Conservation (phyloP, 2,329 filamentous ascomycete genomes). For the Fusarium citri region DNA sequence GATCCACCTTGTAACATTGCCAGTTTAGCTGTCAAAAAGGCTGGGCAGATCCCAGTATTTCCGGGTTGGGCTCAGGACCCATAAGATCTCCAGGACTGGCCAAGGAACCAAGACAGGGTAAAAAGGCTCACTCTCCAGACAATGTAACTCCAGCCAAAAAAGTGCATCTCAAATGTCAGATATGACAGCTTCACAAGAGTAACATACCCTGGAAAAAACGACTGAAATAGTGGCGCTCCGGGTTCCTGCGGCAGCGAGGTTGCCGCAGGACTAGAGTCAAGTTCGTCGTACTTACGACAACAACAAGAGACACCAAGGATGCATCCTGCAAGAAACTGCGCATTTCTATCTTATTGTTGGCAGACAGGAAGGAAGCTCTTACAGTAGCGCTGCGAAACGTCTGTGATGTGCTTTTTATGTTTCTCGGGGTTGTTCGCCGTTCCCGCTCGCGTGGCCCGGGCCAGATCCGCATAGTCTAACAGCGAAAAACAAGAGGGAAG, state of each 20-base stretch:
- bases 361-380: constrained; percentile 13
- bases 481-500: background rate
- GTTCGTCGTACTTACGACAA: constrained; percentile 17
- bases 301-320: constrained; percentile 31
- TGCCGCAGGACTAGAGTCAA: constrained; percentile 13
- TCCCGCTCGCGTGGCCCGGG: constrained; percentile 32
- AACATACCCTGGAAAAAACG: background rate
- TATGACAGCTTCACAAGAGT: background rate
- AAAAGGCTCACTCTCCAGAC: background rate
- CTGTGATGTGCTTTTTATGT: constrained; percentile 16
- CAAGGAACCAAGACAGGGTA: background rate
- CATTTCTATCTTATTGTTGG: constrained; percentile 19
- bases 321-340: constrained; percentile 18
- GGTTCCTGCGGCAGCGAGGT: constrained; percentile 39
- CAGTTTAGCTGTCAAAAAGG: background rate
- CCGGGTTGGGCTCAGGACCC: background rate
- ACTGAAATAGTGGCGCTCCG: constrained; percentile 26
- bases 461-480: constrained; percentile 26
- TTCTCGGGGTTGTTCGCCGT: constrained; percentile 13
- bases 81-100: background rate
- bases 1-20: constrained; percentile 1
- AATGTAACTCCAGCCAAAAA: background rate
- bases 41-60: background rate
- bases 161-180: background rate
- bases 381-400: constrained; percentile 12